Percentiles rank a stretch among this genome's conserved stretches.
phyloP scores from a whole-genome alignment of 495 filamentous ascomycete genomes.

The Talaromyces stipitatus region DNA sequence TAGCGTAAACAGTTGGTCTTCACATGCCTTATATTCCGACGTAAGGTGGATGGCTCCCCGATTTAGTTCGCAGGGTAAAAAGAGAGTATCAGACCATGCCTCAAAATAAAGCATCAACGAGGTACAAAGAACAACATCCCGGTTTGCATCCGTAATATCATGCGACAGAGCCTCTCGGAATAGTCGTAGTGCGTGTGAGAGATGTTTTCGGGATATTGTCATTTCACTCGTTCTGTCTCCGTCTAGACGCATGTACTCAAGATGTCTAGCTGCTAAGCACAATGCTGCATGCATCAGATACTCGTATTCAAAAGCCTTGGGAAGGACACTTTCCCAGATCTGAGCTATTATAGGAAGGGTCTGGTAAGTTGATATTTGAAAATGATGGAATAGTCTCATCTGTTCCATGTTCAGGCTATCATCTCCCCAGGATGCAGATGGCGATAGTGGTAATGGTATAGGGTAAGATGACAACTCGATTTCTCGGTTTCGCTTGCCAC shows the following conservation, averaged over 20 bases:
- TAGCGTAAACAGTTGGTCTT: not conserved
- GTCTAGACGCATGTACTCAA: not conserved
- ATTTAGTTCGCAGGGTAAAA: not conserved
- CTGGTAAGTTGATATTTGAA: not conserved
- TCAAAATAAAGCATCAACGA: not conserved
- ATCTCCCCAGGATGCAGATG: not conserved
- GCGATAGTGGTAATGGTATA: not conserved
- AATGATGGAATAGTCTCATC: conserved; percentile 1
- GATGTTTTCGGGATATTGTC: not conserved
- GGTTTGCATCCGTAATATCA: not conserved
- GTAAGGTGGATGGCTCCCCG: not conserved
- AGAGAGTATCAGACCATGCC: not conserved
- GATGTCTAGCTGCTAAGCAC: not conserved
- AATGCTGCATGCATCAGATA: conserved; percentile 4
- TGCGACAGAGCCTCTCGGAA: not conserved
- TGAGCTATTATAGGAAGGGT: not conserved
- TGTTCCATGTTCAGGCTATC: not conserved
- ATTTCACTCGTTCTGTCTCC: not conserved
- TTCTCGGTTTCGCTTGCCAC: not conserved
- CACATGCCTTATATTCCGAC: not conserved
- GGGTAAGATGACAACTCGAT: no score
- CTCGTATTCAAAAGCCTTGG: not conserved
- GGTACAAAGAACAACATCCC: not conserved
- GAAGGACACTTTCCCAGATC: not conserved
- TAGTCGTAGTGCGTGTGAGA: not conserved